phyloP scores from a whole-genome alignment of 257 asterid species.

The Petrea volubilis region DNA sequence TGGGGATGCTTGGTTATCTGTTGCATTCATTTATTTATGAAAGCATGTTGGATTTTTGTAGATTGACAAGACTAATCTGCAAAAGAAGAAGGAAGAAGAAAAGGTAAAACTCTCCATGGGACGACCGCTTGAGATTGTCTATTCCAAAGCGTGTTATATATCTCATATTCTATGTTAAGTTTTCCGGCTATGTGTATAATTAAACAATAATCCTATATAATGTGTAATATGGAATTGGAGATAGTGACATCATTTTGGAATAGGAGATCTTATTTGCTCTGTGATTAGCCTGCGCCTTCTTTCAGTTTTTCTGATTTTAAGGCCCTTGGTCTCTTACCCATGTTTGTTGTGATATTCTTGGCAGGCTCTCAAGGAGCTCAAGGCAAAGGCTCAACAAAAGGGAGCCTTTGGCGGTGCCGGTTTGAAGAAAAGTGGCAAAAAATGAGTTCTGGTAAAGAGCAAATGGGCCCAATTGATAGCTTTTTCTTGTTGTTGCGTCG shows the following conservation, averaged over 20 bases:
- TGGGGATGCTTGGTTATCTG: not conserved
- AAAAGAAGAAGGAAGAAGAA: slow-evolving; percentile 90
- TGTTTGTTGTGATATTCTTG: not conserved
- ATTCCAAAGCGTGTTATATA: too few species aligned
- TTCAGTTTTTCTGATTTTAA: not conserved
- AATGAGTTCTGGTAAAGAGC: slow-evolving; percentile 36
- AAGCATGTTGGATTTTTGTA: slow-evolving; percentile 22
- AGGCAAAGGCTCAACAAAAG: slow-evolving; percentile 71
- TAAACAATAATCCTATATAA: too few species aligned
- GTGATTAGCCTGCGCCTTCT: not conserved
- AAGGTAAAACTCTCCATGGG: slow-evolving; percentile 73
- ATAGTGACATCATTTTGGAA: too few species aligned
- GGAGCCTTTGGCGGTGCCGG: slow-evolving; percentile 85
- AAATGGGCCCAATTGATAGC: not conserved
- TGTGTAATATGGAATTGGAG: too few species aligned
- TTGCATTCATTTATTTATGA: not conserved
- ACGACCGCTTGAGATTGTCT: too few species aligned
- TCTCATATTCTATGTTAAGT: too few species aligned
- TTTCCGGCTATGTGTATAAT: too few species aligned
- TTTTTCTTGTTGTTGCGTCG: slow-evolving; percentile 1
- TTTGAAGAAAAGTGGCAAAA: slow-evolving; percentile 88
- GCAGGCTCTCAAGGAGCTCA: slow-evolving; percentile 80
- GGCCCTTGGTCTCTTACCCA: not conserved
- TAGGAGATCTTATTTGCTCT: not conserved
- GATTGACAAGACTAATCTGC: slow-evolving; percentile 66